phyloP scores from a whole-genome alignment of 108 stramenopile genomes.

The Cyclotella sp. region DNA sequence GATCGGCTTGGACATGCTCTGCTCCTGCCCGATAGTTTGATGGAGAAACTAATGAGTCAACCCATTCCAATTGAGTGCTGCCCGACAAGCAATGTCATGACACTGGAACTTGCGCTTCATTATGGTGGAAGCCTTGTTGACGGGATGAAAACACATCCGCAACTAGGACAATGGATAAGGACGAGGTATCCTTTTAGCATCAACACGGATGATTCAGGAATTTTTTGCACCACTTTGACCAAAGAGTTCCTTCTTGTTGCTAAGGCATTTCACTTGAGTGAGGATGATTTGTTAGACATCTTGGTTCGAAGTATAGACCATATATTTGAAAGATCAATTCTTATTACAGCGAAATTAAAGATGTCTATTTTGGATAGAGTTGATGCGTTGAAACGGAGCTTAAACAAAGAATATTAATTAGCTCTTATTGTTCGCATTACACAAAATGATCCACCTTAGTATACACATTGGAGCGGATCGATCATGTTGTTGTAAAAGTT shows the following conservation, averaged over 20 bases:
- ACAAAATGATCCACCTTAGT: too few species aligned
- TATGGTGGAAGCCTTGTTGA: constrained; percentile 58
- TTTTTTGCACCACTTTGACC: constrained; percentile 69
- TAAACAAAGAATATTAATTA: too few species aligned
- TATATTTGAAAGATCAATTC: constrained; percentile 47
- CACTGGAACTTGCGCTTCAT: constrained; percentile 62
- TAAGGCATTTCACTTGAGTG: constrained; percentile 50
- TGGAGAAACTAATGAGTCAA: constrained; percentile 24
- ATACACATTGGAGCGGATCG: background rate
- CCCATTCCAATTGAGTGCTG: constrained; percentile 77
- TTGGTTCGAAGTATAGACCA: constrained; percentile 54
- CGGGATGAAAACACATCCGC: constrained; percentile 66
- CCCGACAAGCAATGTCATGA: constrained; percentile 84
- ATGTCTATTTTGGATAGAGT: background rate
- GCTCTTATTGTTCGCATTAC: too few species aligned
- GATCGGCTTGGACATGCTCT: constrained; percentile 80
- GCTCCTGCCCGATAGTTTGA: constrained; percentile 46
- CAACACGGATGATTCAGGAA: constrained; percentile 78
- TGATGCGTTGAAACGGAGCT: background rate
- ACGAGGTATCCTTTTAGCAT: constrained; percentile 58
- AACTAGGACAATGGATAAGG: constrained; percentile 53
- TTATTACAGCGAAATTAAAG: constrained; percentile 25
- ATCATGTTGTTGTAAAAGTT: background rate
- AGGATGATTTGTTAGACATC: constrained; percentile 33
- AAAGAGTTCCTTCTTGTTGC: constrained; percentile 60